Conservation (phyloP, 306 rosid genomes). For the Prunus mume region DNA sequence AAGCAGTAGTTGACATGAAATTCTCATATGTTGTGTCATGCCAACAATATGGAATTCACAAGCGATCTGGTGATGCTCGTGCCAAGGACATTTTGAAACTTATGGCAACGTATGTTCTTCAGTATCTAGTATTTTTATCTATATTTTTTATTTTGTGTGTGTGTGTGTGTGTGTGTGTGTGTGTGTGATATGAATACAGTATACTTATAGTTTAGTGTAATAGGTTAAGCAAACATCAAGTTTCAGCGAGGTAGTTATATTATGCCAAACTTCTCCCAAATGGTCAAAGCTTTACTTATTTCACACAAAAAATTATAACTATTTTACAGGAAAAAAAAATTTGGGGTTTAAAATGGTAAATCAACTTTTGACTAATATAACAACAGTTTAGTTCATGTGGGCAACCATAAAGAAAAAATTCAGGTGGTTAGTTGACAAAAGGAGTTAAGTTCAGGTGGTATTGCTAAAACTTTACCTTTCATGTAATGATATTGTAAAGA, state of each 20-base stretch:
- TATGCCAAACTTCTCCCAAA: not conserved
- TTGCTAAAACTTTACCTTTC: not conserved
- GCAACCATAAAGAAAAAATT: not conserved
- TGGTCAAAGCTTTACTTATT: not conserved
- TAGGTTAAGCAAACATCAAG: not conserved
- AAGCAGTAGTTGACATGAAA: constrained; percentile 84
- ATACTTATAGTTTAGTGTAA: not conserved
- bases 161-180: no score
- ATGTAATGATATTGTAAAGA: not conserved
- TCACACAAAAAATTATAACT: not conserved
- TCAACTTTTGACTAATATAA: not conserved
- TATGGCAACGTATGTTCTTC: constrained; percentile 63
- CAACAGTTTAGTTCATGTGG: no score
- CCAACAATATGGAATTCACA: constrained; percentile 83
- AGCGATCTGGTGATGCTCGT: constrained; percentile 69
- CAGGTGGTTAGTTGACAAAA: no score
- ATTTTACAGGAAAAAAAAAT: not conserved
- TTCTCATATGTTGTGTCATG: constrained; percentile 92
- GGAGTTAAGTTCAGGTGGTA: no score
- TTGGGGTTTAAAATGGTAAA: constrained; percentile 2
- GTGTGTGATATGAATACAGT: not conserved
- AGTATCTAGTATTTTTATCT: not conserved
- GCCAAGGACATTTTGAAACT: constrained; percentile 91
- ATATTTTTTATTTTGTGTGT: not conserved
- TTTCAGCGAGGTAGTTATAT: not conserved